Base-by-base conservation (phyloP, 495 filamentous ascomycete genomes). In the Tuber brumale region DNA sequence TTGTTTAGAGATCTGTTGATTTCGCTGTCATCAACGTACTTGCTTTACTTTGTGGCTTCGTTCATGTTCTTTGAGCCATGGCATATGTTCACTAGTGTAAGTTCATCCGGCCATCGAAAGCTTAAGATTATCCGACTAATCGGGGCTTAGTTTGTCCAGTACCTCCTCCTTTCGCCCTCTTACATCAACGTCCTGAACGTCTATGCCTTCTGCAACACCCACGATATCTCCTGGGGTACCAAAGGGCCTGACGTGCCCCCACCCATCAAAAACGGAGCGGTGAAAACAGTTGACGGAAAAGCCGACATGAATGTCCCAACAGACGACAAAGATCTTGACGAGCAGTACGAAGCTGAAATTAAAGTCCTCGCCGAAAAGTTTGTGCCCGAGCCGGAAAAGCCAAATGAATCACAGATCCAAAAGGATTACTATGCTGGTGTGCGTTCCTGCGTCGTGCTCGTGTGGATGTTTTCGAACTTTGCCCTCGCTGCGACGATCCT, bases 341-440 rank as follows among this genome's bases (percentile, higher is more conserved):
- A 92, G 6, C 94, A 97, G 83, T 99, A 99, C 84, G 94, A 97
- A 80, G 85, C 89, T 66, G 96, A 99, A 83, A 85, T 97, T 79
- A 83, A 84, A 21, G 89, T 91, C n/a, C 94, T 98, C 82, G 83
- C 87, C 57, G 82, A 85, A 14, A 92, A 92, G 79, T 91, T 89
- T 48, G 88, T 90, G 1, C 87, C 88, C 70, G 91, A 93, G 76
- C 90, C 93, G 76, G 88, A 90, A 77, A 86, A 88, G 14, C 83
- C 85, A 0, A 86, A 89, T 35, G 86, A 88, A 72, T 85, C 86
- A 69, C 94, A 97, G 81, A 92, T 91, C 80, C 95, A 99, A 85
- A 94, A 97, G 85, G 95, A 98, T 84, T 99, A 98, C 83, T 99
- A 99, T 87, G 94, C 94, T 81, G 95, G 94, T 66, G 97, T 99